These are phyloP conservation scores for Limnanthes douglasii DNA, from an alignment of 345 rosid genomes.

Conservation along the genomic window DNA sequence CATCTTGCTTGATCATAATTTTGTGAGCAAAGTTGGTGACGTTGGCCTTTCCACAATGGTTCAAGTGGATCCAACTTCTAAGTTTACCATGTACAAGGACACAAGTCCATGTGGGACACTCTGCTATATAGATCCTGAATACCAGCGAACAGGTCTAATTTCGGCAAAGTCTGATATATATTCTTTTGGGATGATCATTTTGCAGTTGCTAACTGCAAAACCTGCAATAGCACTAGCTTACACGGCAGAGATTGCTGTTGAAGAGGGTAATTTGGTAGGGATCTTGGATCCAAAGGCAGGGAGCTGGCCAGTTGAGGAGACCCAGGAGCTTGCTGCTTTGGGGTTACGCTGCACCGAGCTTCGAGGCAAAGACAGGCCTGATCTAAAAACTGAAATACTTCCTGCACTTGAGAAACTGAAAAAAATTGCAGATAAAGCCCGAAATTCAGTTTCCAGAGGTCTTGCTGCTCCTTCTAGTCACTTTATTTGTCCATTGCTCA, in stretches of 20 bases:
- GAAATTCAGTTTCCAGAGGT: conserved; percentile 11
- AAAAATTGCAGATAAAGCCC: conserved; percentile 33
- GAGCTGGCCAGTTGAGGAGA: conserved; percentile 64
- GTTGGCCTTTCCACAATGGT: conserved; percentile 72
- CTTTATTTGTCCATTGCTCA: conserved; percentile 71
- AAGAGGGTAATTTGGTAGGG: conserved; percentile 17
- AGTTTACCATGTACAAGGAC: conserved; percentile 25
- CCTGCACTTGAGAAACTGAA: conserved; percentile 54
- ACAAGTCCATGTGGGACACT: conserved; percentile 70
- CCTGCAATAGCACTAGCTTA: conserved; percentile 61
- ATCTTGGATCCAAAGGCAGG: conserved; percentile 62
- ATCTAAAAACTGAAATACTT: conserved; percentile 48
- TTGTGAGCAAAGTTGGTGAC: conserved; percentile 86
- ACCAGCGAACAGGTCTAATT: conserved; percentile 67
- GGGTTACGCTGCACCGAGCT: conserved; percentile 66
- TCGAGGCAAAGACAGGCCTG: conserved; percentile 59
- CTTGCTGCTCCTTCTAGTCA: conserved; percentile 33
- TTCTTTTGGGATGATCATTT: conserved; percentile 67
- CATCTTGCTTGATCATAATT: conserved; percentile 65
- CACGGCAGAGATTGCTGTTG: conserved; percentile 44
- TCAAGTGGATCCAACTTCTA: conserved; percentile 15
- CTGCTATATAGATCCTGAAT: conserved; percentile 86
- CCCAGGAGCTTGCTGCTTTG: conserved; percentile 35
- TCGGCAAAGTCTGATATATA: conserved; percentile 71
- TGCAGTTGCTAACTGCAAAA: conserved; percentile 70